Base-by-base conservation (phyloP, 2,329 filamentous ascomycete species). In the Alternaria gansuensis region DNA sequence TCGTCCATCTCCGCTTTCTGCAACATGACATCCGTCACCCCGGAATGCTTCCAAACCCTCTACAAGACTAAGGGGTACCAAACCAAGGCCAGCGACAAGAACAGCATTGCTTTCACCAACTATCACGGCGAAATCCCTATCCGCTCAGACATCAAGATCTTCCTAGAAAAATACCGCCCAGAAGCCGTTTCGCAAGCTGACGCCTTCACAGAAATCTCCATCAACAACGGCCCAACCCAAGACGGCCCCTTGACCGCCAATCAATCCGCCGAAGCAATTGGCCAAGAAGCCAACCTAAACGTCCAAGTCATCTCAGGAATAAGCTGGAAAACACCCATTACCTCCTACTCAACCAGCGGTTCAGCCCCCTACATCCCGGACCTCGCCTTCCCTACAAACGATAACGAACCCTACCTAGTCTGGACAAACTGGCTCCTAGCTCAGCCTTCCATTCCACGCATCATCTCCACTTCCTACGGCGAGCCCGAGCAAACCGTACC, bases 331-430 rank as follows among this genome's bases (percentile, higher is more conserved):
- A 81, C 84, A 3, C 82, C 83, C 9, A 81, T 87, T 45, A 81
- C 78, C 8, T 85, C 84, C 55, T 90, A 86, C 74, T 85, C 83
- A 49, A 88, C 85, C 1, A 87, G 81, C 23, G 88, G 88, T 17
- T 77, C 75, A 23, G 85, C 81, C 44, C 84, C 83, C 1, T 84
- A 83, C 68, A 76, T 80, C 10, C 81, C 85, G 0, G 81, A 85
- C 39, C 65, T 80, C 11, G 79, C 64, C 69, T 78, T 77, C 49
- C 72, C 81, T 21, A 78, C 63, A 24, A 83, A 88, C 72, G 82
- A 81, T 64, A 91, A 91, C 73, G 89, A 92, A 77, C 88, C 88
- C 0, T 91, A 90, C 74, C 79, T 90, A 1, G 82, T 82, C 13
- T 90, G 85, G 79, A 79, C 90, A 7, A 81, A 85, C 55, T 85